Evolutionary conservation across 805 yeast genomes (phyloP).

Genomic region (Cyberlindnera lachancei): DNA sequence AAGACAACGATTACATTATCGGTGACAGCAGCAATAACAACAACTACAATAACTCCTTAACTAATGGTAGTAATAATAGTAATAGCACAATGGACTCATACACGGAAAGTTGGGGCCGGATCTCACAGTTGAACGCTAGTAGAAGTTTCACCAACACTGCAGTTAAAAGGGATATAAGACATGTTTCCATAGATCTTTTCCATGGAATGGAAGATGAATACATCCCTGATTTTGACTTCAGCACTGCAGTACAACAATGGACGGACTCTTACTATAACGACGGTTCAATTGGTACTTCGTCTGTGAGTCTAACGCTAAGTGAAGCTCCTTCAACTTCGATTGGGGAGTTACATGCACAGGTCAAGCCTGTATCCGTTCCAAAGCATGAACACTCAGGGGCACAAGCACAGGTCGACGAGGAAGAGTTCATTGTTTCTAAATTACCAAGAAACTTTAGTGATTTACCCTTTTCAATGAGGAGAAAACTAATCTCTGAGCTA

Average conservation of each 20-base stretch:
- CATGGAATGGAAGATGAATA: constrained; percentile 68
- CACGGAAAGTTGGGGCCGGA: no score
- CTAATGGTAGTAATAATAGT: no score
- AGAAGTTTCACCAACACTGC: no score
- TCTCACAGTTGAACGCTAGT: no score
- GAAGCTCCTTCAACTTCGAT: constrained; percentile 6
- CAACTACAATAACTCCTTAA: no score
- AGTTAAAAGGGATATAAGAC: no score
- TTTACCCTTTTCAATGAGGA: constrained; percentile 55
- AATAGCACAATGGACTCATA: no score
- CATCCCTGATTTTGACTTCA: constrained; percentile 62
- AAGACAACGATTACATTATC: no score
- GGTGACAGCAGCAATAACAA: no score
- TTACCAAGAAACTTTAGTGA: constrained; percentile 48
- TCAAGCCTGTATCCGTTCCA: constrained; percentile 31
- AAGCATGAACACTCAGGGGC: constrained; percentile 4
- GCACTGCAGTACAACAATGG: constrained; percentile 43
- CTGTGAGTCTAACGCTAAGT: constrained; percentile 8
- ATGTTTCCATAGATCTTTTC: no score
- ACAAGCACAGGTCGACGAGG: constrained; percentile 15
- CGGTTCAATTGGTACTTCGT: constrained; percentile 11
- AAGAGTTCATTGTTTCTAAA: constrained; percentile 23
- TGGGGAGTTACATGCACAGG: constrained; percentile 27
- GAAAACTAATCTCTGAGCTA: constrained; percentile 30
- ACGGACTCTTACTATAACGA: constrained; percentile 20